A percentile compares a stretch with the other conserved stretches of the same genome.
phyloP scores from a whole-genome alignment of 306 rosid species.

The Potentilla sterilis region DNA sequence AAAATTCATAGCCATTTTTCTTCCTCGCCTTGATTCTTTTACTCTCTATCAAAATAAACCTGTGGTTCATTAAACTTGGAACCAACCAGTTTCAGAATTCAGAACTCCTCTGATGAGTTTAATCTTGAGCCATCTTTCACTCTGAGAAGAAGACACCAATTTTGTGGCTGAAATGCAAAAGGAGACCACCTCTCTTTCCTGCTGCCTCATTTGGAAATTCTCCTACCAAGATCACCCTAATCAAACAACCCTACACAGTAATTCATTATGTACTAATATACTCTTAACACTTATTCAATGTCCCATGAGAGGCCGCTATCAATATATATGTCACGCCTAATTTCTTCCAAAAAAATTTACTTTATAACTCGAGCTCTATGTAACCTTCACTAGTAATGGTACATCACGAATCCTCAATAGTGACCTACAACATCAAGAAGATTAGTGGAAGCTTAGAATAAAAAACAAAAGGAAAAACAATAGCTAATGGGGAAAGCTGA shows the following conservation, averaged over 20 bases:
- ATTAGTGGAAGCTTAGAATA: too few relatives aligned
- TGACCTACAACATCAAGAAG: too few relatives aligned
- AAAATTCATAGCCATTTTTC: slow-evolving; percentile 14
- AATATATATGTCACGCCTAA: too few relatives aligned
- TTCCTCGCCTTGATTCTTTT: not conserved
- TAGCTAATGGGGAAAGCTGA: too few relatives aligned
- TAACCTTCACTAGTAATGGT: too few relatives aligned
- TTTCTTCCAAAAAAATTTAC: too few relatives aligned
- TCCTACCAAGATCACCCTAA: not conserved
- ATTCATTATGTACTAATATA: not conserved
- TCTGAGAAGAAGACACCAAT: too few relatives aligned
- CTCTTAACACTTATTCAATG: too few relatives aligned
- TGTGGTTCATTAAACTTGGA: not conserved
- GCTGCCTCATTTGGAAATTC: slow-evolving; percentile 9
- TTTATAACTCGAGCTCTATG: too few relatives aligned
- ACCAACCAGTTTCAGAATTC: not conserved
- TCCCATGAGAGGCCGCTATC: too few relatives aligned
- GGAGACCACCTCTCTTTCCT: slow-evolving; percentile 12
- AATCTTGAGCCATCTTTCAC: not conserved
- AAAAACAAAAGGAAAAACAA: too few relatives aligned
- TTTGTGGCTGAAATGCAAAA: slow-evolving; percentile 22
- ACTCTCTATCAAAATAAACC: not conserved
- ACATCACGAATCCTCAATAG: too few relatives aligned
- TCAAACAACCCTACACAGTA: not conserved
- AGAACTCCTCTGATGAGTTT: not conserved